Percentiles rank a stretch among this genome's conserved stretches.
Evolutionary conservation across 1,284 basidiomycete genomes (phyloP).

Genomic region (Cryptococcus amylolentus): DNA sequence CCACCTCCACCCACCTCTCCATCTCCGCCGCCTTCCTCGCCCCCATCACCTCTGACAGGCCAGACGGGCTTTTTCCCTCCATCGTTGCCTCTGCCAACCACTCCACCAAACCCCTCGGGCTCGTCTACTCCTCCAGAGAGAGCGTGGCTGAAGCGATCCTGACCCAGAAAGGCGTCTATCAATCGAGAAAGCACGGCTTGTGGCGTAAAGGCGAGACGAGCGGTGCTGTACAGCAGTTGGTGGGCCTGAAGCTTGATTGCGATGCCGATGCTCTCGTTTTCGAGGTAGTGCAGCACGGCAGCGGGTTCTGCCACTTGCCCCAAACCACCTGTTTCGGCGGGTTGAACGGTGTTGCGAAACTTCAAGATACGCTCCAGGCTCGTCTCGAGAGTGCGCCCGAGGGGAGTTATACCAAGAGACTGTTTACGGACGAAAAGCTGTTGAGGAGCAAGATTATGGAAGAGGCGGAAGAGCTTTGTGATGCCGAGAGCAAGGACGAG

Average conservation of each 20-base stretch:
- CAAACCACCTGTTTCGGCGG: slow-evolving; percentile 77
- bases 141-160: slow-evolving; percentile 83
- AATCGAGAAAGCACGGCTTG: slow-evolving; percentile 90
- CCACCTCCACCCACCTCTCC: slow-evolving; percentile 62
- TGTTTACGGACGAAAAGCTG: slow-evolving; percentile 80
- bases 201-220: slow-evolving; percentile 98
- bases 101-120: slow-evolving; percentile 74
- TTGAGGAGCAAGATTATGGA: slow-evolving; percentile 94
- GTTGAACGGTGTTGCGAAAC: slow-evolving; percentile 69
- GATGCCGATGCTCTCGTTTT: slow-evolving; percentile 92
- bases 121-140: slow-evolving; percentile 93
- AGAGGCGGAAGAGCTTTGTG: slow-evolving; percentile 93
- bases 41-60: slow-evolving; percentile 76
- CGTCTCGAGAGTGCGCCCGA: slow-evolving; percentile 74
- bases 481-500: slow-evolving; percentile 73
- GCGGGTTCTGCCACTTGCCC: slow-evolving; percentile 91
- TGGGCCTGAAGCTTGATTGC: slow-evolving; percentile 82
- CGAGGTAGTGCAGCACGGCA: slow-evolving; percentile 82
- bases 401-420: slow-evolving; percentile 85
- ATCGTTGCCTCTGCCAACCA: slow-evolving; percentile 70
- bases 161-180: slow-evolving; percentile 90
- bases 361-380: slow-evolving; percentile 75
- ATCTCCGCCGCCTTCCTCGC: slow-evolving; percentile 83
- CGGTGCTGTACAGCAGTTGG: slow-evolving; percentile 85
- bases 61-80: slow-evolving; percentile 90